Evolutionary conservation across 2,329 filamentous ascomycete species (phyloP).

Genomic region (Corynespora cassiicola): DNA sequence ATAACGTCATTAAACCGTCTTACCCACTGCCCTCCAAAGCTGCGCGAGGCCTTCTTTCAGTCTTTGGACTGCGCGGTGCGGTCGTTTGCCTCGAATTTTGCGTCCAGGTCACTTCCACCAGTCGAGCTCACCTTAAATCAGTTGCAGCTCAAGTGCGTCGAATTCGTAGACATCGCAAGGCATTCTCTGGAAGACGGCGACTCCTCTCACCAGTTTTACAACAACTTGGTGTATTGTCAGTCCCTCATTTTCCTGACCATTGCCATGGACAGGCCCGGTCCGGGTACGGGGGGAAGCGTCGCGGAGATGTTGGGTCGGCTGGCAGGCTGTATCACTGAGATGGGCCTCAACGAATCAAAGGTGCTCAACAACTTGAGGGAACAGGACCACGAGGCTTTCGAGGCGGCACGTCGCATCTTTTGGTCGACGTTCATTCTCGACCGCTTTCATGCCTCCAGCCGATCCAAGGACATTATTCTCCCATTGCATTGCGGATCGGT

Average conservation of each 20-base stretch:
- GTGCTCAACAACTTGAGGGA: conserved; percentile 31
- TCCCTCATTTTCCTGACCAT: conserved; percentile 37
- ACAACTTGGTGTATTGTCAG: conserved; percentile 42
- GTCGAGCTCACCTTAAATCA: conserved; percentile 32
- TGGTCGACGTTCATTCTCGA: conserved; percentile 46
- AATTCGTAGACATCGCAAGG: conserved; percentile 36
- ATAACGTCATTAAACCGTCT: conserved; percentile 40
- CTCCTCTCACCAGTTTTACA: conserved; percentile 34
- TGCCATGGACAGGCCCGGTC: conserved; percentile 39
- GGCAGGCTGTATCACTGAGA: conserved; percentile 35
- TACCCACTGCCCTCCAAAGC: conserved; percentile 39
- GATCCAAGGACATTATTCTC: conserved; percentile 39
- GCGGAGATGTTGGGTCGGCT: conserved; percentile 39
- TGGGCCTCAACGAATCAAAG: conserved; percentile 39
- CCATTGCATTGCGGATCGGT: conserved; percentile 36
- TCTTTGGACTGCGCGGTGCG: conserved; percentile 41
- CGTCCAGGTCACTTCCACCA: conserved; percentile 33
- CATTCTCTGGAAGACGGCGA: conserved; percentile 34
- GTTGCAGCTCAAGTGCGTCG: conserved; percentile 35
- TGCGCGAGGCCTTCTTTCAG: conserved; percentile 45
- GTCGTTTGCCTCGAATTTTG: conserved; percentile 35
- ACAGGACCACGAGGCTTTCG: conserved; percentile 36
- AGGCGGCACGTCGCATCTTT: conserved; percentile 41
- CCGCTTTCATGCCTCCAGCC: conserved; percentile 43
- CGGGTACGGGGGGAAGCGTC: conserved; percentile 30